Conservation (phyloP, 73 alveolate species). For the Urostyla sp. region DNA sequence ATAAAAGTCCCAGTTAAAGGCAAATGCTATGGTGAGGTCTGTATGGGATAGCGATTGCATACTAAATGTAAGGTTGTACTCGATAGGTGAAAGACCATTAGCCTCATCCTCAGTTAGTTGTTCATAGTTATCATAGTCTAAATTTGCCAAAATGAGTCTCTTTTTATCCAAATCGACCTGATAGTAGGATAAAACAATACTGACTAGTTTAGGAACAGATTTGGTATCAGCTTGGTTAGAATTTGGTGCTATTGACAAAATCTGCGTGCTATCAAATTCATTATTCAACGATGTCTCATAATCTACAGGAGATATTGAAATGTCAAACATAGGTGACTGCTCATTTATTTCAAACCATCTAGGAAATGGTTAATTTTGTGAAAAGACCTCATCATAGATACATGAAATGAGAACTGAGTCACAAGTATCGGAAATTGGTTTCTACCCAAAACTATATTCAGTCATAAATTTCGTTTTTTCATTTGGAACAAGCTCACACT, state of each 20-base stretch:
- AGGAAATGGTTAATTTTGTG: conserved; percentile 68
- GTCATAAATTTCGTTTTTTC: conserved; percentile 78
- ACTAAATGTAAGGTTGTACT: conserved; percentile 67
- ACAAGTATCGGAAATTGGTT: conserved; percentile 88
- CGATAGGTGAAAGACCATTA: conserved; percentile 51
- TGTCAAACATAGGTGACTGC: conserved; percentile 69
- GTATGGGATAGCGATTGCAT: conserved; percentile 80
- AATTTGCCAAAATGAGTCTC: conserved; percentile 68
- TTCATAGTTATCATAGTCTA: conserved; percentile 65
- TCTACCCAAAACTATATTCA: conserved; percentile 78
- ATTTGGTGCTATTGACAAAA: conserved; percentile 48
- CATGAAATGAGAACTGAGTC: conserved; percentile 74
- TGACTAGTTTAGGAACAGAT: conserved; percentile 70
- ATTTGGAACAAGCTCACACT: conserved; percentile 69
- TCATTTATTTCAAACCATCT: conserved; percentile 82
- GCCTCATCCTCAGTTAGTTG: conserved; percentile 58
- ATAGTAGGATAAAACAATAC: conserved; percentile 69
- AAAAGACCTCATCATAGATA: conserved; percentile 85
- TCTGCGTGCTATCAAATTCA: conserved; percentile 35
- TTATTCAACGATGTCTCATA: conserved; percentile 47
- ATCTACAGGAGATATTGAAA: conserved; percentile 74
- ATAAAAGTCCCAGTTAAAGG: conserved; percentile 83
- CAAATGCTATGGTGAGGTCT: conserved; percentile 84
- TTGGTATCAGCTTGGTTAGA: conserved; percentile 59
- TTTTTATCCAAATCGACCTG: conserved; percentile 69